Evolutionary conservation across 1,139 yeast genomes (phyloP).

Genomic region (Candida neerlandica): DNA sequence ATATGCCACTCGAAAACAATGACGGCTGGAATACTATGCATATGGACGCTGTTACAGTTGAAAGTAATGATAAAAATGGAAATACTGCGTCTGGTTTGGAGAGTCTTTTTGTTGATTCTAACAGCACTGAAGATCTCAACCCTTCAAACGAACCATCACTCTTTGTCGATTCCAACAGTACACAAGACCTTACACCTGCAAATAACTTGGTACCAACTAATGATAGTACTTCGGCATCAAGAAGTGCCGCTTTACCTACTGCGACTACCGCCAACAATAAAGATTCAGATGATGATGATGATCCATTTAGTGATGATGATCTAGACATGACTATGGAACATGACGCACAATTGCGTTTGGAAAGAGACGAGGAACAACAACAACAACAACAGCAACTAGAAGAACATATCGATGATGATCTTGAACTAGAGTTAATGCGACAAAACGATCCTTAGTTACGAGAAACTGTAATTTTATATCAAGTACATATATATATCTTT

Average conservation of each 20-base stretch:
- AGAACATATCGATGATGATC: constrained; percentile 29
- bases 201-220: neutral
- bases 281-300: constrained; percentile 19
- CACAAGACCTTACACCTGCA: neutral
- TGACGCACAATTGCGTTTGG: constrained; percentile 9
- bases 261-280: constrained; percentile 19
- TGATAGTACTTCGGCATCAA: neutral
- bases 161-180: neutral
- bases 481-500: constrained; percentile 36
- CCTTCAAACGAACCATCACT: neutral
- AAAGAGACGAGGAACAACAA: constrained; percentile 12
- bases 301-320: constrained; percentile 27
- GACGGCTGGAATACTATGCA: constrained; percentile 5
- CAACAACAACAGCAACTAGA: constrained; percentile 19
- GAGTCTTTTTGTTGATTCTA: constrained; percentile 6
- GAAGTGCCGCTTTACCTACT: neutral
- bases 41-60: neutral
- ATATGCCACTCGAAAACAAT: constrained; percentile 21
- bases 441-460: constrained; percentile 19
- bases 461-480: neutral
- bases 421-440: constrained; percentile 42
- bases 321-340: constrained; percentile 5
- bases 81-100: neutral
- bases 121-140: neutral
- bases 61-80: neutral